A percentile compares a stretch with the other conserved stretches of the same genome.
phyloP scores from a whole-genome alignment of 805 yeast species.

The Zygotorulaspora florentina region DNA sequence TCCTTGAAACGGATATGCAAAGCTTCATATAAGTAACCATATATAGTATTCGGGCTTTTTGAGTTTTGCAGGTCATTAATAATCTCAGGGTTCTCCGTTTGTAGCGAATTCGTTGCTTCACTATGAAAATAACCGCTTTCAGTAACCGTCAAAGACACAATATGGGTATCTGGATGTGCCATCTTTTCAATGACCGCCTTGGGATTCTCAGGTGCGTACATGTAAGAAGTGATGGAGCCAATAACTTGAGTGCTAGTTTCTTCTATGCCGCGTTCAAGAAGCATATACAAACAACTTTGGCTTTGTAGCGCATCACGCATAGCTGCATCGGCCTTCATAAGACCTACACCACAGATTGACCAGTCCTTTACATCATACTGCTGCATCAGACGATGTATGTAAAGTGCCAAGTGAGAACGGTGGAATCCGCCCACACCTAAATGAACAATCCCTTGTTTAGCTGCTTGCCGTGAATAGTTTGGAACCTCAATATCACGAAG shows the following conservation, averaged over 20 bases:
- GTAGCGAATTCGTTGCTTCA: conserved; percentile 5
- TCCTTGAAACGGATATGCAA: conserved; percentile 3
- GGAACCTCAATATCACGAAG: conserved; percentile 1
- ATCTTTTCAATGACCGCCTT: conserved; percentile 10
- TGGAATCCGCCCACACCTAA: conserved; percentile 10
- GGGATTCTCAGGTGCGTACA: conserved; percentile 11
- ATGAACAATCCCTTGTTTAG: conserved; percentile 8
- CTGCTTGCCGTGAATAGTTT: conserved; percentile 3
- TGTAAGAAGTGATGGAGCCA: conserved; percentile 7
- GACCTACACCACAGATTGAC: conserved; percentile 10
- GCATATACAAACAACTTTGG: conserved; percentile 4
- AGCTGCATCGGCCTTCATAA: not conserved
- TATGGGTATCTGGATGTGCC: conserved; percentile 7
- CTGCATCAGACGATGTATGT: conserved; percentile 4
- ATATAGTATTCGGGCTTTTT: conserved; percentile 2
- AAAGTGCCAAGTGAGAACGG: conserved; percentile 8
- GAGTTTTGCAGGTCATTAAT: conserved; percentile 3
- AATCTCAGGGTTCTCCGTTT: conserved; percentile 5
- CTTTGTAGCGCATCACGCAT: conserved; percentile 5
- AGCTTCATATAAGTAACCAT: conserved; percentile 9
- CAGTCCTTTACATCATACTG: conserved; percentile 5
- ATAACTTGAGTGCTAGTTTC: not conserved
- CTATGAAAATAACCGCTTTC: conserved; percentile 8
- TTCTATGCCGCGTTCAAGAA: conserved; percentile 3
- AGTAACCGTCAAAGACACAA: conserved; percentile 8